A percentile compares a stretch with the other conserved stretches of the same genome.
Conservation (phyloP, 179 eudicot species). For the Drosera spatulata region DNA sequence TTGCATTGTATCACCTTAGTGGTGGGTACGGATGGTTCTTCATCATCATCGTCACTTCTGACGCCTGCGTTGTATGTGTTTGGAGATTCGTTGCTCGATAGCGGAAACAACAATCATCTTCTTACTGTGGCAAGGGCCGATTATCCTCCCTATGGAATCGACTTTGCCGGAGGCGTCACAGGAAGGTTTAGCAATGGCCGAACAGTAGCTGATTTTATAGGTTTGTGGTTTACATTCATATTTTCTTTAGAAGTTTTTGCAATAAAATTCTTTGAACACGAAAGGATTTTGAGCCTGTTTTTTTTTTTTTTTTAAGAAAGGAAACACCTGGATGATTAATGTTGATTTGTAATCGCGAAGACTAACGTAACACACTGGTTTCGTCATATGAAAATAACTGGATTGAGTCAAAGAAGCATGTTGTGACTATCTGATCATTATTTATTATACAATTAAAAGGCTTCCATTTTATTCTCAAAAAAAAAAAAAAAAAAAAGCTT, state of each 20-base stretch:
- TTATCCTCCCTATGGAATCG: conserved; percentile 38
- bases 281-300: not conserved
- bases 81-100: conserved; percentile 56
- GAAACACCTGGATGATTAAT: no score
- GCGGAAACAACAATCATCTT: conserved; percentile 44
- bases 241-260: not conserved
- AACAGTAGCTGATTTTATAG: conserved; percentile 45
- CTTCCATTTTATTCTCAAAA: not conserved
- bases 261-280: no score
- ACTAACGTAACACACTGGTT: no score
- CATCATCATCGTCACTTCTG: not conserved
- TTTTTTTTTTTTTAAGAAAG: not conserved
- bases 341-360: no score
- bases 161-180: conserved; percentile 34
- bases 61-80: conserved; percentile 49
- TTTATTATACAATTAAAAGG: no score
- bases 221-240: conserved; percentile 8
- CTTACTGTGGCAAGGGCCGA: conserved; percentile 47
- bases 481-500: not conserved
- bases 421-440: no score
- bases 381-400: no score
- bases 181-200: conserved; percentile 51
- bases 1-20: no score
- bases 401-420: no score
- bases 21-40: no score